A percentile compares a stretch with the other conserved stretches of the same genome.
These are phyloP conservation scores for Fagus sylvatica DNA, from an alignment of 306 rosid species.

Conservation along the genomic window DNA sequence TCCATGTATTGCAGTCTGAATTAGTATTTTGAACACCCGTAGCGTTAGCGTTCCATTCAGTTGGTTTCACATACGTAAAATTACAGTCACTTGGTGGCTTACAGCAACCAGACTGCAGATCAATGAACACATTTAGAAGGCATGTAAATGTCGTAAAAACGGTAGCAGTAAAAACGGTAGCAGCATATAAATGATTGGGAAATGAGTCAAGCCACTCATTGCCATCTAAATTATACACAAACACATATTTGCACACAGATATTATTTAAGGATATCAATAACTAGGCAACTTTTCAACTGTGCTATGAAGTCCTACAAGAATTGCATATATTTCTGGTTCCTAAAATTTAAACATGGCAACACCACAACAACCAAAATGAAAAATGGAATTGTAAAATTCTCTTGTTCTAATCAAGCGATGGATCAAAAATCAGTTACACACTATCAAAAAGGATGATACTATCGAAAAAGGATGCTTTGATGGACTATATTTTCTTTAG, in stretches of 20 bases:
- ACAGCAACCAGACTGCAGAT: slow-evolving; percentile 81
- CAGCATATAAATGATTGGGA: background rate
- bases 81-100: slow-evolving; percentile 64
- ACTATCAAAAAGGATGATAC: no score
- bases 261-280: background rate
- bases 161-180: no score
- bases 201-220: background rate
- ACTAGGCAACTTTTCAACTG: background rate
- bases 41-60: slow-evolving; percentile 37
- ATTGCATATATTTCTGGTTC: background rate
- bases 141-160: background rate
- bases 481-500: no score
- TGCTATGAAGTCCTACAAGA: background rate
- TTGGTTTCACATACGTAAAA: slow-evolving; percentile 41
- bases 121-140: background rate
- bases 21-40: background rate
- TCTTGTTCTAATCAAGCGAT: no score
- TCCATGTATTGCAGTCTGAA: slow-evolving; percentile 64
- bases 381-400: no score
- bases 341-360: background rate
- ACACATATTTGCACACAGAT: background rate
- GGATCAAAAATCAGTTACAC: no score
- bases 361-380: background rate
- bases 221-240: background rate
- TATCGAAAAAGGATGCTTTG: no score